Evolutionary conservation across 345 rosid species (phyloP).

Genomic region (Salix caprea): DNA sequence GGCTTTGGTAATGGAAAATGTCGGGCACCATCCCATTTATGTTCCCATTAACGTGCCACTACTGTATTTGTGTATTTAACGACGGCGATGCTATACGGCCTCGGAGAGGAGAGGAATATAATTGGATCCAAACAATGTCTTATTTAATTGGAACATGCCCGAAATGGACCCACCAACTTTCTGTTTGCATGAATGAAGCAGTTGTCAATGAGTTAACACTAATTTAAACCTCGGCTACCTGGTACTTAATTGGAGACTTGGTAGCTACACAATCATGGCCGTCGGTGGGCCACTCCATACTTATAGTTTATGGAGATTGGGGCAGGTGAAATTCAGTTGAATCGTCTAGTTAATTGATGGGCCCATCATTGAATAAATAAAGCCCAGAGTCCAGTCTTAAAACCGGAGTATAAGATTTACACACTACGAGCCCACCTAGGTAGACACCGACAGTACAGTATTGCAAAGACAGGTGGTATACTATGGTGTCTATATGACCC

Average conservation of each 20-base stretch:
- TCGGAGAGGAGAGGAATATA: neutral
- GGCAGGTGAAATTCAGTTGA: neutral
- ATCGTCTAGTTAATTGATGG: neutral
- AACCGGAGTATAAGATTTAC: neutral
- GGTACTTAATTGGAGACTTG: neutral
- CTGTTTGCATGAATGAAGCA: neutral
- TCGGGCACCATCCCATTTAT: neutral
- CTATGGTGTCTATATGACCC: no score
- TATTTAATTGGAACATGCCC: neutral
- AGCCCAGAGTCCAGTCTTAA: neutral
- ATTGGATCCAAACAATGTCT: conserved; percentile 1
- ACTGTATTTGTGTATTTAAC: neutral
- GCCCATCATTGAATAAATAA: neutral
- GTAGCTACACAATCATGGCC: neutral
- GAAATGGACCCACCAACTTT: neutral
- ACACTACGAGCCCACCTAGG: neutral
- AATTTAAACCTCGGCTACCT: neutral
- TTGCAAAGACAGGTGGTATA: no score
- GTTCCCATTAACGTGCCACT: neutral
- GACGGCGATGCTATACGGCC: neutral
- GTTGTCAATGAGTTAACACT: neutral
- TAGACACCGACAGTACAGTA: no score
- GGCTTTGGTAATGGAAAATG: neutral
- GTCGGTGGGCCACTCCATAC: neutral
- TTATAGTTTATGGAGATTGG: neutral